Evolutionary conservation across 2,329 filamentous ascomycete species (phyloP).

Genomic region (Penicillium sp.): DNA sequence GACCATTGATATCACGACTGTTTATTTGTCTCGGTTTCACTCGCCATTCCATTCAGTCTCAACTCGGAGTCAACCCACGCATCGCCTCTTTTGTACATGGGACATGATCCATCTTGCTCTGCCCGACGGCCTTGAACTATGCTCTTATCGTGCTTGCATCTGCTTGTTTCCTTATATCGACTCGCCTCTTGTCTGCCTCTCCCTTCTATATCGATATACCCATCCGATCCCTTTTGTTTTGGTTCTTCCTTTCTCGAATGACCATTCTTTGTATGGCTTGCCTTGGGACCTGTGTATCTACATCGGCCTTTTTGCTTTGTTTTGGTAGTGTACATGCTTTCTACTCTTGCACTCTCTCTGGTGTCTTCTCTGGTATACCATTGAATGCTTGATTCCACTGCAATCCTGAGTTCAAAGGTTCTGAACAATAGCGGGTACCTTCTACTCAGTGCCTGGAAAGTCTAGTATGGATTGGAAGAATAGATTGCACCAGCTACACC

Average conservation of each 20-base stretch:
- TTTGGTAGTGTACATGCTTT: conserved; percentile 14
- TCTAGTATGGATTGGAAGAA: background rate
- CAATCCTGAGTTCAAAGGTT: background rate
- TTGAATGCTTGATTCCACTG: background rate
- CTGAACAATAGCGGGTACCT: background rate
- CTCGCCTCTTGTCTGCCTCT: background rate
- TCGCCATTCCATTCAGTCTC: background rate
- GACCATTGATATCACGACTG: conserved; percentile 3
- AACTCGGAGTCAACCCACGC: background rate
- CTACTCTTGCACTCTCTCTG: background rate
- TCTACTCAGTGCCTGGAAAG: background rate
- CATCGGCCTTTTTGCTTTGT: conserved; percentile 1
- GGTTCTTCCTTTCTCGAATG: conserved; percentile 2
- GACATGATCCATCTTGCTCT: background rate
- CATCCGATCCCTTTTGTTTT: conserved; percentile 17
- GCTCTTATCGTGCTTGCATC: background rate
- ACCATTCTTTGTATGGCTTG: conserved; percentile 12
- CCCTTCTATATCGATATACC: conserved; percentile 21
- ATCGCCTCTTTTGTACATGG: conserved; percentile 6
- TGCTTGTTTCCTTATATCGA: conserved; percentile 8
- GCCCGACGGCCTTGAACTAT: background rate
- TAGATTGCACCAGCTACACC: conserved; percentile 9
- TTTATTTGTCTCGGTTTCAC: conserved; percentile 2
- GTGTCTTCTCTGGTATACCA: conserved; percentile 2
- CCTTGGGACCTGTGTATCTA: conserved; percentile 21